These are phyloP conservation scores for Cryphonectria nitschkei DNA, from an alignment of 2,329 filamentous ascomycete species.

Conservation along the genomic window DNA sequence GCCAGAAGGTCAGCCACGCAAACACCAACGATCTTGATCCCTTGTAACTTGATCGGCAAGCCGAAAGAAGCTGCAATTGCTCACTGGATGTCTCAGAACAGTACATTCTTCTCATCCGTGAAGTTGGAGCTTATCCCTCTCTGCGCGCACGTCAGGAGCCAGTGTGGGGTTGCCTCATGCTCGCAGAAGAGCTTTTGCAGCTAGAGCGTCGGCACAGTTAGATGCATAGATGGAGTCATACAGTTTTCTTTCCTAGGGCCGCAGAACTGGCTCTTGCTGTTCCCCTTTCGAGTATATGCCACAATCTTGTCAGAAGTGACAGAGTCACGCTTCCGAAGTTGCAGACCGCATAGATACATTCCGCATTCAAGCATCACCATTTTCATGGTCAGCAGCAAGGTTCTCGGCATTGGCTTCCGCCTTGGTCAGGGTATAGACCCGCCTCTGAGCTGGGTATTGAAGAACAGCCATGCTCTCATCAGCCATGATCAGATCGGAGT, in stretches of 20 bases:
- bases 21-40: constrained; percentile 12
- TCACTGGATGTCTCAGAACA: no score
- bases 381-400: constrained; percentile 30
- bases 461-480: constrained; percentile 31
- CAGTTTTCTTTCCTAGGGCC: constrained; percentile 37
- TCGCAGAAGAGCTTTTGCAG: no score
- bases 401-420: constrained; percentile 31
- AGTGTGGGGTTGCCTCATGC: no score
- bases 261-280: constrained; percentile 30
- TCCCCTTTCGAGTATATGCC: constrained; percentile 28
- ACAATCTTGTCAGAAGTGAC: constrained; percentile 30
- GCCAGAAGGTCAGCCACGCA: constrained; percentile 32
- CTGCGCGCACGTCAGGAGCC: no score
- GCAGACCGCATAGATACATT: constrained; percentile 30
- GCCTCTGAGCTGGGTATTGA: constrained; percentile 31
- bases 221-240: constrained; percentile 33
- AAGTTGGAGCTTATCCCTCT: no score
- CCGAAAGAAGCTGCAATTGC: no score
- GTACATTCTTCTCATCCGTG: no score
- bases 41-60: no score
- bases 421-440: constrained; percentile 32
- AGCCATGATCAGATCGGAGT: constrained; percentile 24
- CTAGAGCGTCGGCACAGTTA: no score
- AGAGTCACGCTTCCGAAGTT: constrained; percentile 30
- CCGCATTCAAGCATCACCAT: constrained; percentile 29